A percentile compares a stretch with the other conserved stretches of the same genome.
phyloP scores from a whole-genome alignment of 345 rosid species.

The Eucalyptus fibrosa region DNA sequence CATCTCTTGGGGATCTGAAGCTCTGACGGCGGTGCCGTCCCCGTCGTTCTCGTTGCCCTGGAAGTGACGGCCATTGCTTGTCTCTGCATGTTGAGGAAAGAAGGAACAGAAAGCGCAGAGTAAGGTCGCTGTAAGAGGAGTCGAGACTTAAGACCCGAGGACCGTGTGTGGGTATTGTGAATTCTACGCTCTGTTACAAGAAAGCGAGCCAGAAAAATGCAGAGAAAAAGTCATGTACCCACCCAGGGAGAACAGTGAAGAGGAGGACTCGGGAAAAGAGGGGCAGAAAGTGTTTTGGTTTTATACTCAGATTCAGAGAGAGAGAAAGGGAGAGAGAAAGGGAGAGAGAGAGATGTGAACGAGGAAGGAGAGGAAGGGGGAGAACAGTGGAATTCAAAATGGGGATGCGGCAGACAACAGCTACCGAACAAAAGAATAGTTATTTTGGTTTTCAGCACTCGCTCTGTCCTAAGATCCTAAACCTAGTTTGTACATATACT shows the following conservation, averaged over 20 bases:
- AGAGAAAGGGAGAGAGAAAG: neutral
- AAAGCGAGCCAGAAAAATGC: neutral
- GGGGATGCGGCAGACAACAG: slow-evolving; percentile 53
- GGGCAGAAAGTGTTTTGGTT: neutral
- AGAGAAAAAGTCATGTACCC: neutral
- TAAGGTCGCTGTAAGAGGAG: neutral
- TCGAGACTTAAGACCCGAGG: neutral
- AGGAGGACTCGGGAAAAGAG: neutral
- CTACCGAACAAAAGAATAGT: slow-evolving; percentile 25
- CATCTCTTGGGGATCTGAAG: slow-evolving; percentile 7
- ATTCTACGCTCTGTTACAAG: neutral
- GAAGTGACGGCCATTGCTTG: slow-evolving; percentile 25
- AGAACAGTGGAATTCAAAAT: slow-evolving; percentile 13
- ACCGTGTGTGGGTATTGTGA: neutral
- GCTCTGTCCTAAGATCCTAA: neutral
- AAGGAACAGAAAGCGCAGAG: slow-evolving; percentile 1
- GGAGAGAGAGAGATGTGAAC: neutral
- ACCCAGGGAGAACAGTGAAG: neutral
- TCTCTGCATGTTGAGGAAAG: neutral
- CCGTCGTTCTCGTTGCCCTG: slow-evolving; percentile 1
- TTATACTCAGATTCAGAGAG: slow-evolving; percentile 3
- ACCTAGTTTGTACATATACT: neutral
- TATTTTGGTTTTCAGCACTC: slow-evolving; percentile 9
- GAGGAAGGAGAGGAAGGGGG: neutral
- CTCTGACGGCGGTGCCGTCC: neutral